Evolutionary conservation across 805 yeast species (phyloP), one percentile per base, ranked within the genome.

Genomic region (Saccharomycopsis sp.): DNA sequence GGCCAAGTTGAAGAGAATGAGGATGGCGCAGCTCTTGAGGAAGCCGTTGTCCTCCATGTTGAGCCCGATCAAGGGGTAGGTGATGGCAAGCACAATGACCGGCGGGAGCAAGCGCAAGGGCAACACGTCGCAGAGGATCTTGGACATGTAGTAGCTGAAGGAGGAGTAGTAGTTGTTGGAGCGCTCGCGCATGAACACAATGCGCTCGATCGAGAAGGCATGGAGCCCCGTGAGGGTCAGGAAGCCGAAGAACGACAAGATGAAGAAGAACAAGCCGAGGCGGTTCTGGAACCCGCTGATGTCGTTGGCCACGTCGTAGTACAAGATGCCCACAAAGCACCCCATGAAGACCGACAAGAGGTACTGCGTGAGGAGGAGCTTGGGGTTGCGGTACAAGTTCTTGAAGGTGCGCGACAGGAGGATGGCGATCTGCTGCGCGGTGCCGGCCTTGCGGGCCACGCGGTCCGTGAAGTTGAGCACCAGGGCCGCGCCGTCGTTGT

Each of bases 231-330:
- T 92, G 66, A 94, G 78, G 0, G 98, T 87, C 1, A 96, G 86
- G 70, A 94, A 94, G 0, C 99, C 99, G 75, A 94, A 91, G 66
- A 91, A 80, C 2, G 98, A 89, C 61, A 94, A 76, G 54, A 91
- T 72, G 70, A 94, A 94, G 75, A 94, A 92, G 71, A 94, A 94
- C 60, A 94, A 75, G 0, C 99, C 99, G 63, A 94, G 77, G 65
- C 99, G 79, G 71, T 94, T 94, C 70, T 94, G 99, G 76, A 94
- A 94, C 0, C 99, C 99, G 66, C 96, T 84, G 57, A 94, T 92
- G 69, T 92, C 97, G 67, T 90, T 87, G 48, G 84, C 75, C 24
- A 92, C 84, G 66, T 90, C 78, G 72, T 85, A 92, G 70, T 94
- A 94, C 47, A 94, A 75, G 53, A 81, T 81, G 0, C 98, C 97